These are phyloP conservation scores for Camelina sativa DNA, from an alignment of 345 rosid genomes.

Conservation along the genomic window DNA sequence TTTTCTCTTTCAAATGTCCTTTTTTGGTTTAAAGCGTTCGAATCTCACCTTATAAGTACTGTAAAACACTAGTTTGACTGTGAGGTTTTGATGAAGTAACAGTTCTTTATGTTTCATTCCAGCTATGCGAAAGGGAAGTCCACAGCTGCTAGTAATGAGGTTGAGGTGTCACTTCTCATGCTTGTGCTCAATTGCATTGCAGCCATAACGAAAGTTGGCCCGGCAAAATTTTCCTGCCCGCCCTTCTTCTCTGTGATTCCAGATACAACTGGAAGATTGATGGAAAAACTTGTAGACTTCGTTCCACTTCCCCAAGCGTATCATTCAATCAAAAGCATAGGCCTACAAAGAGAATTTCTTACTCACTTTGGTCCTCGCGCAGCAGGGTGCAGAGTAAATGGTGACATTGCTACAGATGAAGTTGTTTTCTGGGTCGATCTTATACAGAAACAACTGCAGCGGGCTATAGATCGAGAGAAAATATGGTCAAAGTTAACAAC, in stretches of 20 bases:
- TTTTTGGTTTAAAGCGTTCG: conserved; percentile 14
- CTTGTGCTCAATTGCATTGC: conserved; percentile 83
- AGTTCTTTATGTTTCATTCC: conserved; percentile 38
- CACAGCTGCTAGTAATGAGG: conserved; percentile 52
- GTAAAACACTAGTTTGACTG: conserved; percentile 20
- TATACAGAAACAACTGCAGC: conserved; percentile 80
- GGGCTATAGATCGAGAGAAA: conserved; percentile 90
- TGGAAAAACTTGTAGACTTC: conserved; percentile 86
- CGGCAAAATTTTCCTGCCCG: conserved; percentile 79
- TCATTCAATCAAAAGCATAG: conserved; percentile 70
- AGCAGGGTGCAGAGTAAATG: conserved; percentile 68
- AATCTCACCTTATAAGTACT: conserved; percentile 23
- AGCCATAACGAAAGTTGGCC: conserved; percentile 85
- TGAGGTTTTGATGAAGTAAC: conserved; percentile 32
- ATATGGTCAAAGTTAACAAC: conserved; percentile 97
- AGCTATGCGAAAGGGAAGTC: conserved; percentile 60
- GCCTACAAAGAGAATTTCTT: conserved; percentile 89
- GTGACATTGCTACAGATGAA: conserved; percentile 75
- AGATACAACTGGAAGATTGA: conserved; percentile 79
- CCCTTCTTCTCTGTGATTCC: conserved; percentile 70
- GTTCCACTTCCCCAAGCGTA: conserved; percentile 74
- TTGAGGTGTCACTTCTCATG: conserved; percentile 81
- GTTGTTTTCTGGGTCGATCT: conserved; percentile 95
- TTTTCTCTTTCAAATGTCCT: conserved; percentile 36
- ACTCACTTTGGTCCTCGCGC: conserved; percentile 94